These are phyloP conservation scores for Pistacia atlantica DNA, from an alignment of 345 rosid genomes.

Conservation along the genomic window DNA sequence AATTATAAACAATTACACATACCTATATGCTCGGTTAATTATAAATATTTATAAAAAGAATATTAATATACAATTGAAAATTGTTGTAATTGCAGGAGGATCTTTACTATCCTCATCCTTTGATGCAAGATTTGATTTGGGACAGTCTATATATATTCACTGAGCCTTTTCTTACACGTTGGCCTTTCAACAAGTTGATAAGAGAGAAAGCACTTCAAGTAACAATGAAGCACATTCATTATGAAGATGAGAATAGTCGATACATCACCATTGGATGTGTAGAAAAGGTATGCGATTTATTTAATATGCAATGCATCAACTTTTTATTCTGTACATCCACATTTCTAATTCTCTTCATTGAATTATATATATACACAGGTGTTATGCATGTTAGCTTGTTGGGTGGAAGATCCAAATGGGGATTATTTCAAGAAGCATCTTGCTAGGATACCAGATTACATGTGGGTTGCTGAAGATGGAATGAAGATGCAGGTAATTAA, in stretches of 20 bases:
- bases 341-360: not conserved
- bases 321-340: too few species aligned
- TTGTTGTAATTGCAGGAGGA: conserved; percentile 30
- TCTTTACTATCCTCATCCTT: conserved; percentile 37
- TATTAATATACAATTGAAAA: too few species aligned
- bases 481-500: conserved; percentile 50
- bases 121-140: conserved; percentile 36
- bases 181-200: conserved; percentile 34
- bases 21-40: not conserved
- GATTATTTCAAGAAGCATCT: conserved; percentile 50
- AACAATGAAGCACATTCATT: conserved; percentile 41
- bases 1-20: not conserved
- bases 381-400: conserved; percentile 50
- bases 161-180: conserved; percentile 32
- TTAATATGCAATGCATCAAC: not conserved
- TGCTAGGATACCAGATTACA: conserved; percentile 37
- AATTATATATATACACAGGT: conserved; percentile 20
- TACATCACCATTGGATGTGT: conserved; percentile 40
- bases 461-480: conserved; percentile 59
- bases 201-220: conserved; percentile 28
- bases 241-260: conserved; percentile 40
- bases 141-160: conserved; percentile 27
- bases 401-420: conserved; percentile 53
- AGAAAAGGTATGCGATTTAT: conserved; percentile 24
- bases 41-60: too few species aligned